Evolutionary conservation across 306 rosid species (phyloP).

Genomic region (Calophaca sinica): DNA sequence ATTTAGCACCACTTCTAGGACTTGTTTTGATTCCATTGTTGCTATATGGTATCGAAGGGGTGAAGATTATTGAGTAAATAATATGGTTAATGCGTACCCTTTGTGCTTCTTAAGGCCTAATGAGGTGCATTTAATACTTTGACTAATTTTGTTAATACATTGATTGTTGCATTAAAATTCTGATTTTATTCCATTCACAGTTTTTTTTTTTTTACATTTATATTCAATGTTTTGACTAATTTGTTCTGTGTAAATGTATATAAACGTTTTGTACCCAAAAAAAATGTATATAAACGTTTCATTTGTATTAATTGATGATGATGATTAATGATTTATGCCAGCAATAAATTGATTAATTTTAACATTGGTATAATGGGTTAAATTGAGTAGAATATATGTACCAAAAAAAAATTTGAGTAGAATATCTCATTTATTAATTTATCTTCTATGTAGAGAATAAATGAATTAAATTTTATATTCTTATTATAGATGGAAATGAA

Average conservation of each 20-base stretch:
- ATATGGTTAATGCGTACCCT: neutral
- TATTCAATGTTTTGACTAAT: neutral
- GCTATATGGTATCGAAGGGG: neutral
- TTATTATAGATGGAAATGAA: too few species aligned
- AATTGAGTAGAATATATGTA: too few species aligned
- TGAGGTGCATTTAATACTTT: neutral
- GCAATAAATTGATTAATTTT: too few species aligned
- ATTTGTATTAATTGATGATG: neutral
- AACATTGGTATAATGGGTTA: too few species aligned
- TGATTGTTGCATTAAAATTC: neutral
- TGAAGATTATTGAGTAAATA: neutral
- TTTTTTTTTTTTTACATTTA: neutral
- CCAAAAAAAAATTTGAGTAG: too few species aligned
- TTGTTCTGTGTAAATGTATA: neutral
- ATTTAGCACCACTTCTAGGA: constrained; percentile 46
- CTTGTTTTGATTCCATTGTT: constrained; percentile 36
- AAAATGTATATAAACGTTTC: neutral
- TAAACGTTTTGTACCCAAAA: too few species aligned
- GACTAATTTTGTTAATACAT: neutral
- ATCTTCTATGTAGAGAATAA: too few species aligned
- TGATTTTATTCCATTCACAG: neutral
- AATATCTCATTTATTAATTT: too few species aligned
- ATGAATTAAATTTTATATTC: too few species aligned
- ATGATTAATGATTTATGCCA: neutral
- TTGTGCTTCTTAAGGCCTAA: neutral